Evolutionary conservation across 2,329 filamentous ascomycete genomes (phyloP).

Genomic region (Leptographium lundbergii): DNA sequence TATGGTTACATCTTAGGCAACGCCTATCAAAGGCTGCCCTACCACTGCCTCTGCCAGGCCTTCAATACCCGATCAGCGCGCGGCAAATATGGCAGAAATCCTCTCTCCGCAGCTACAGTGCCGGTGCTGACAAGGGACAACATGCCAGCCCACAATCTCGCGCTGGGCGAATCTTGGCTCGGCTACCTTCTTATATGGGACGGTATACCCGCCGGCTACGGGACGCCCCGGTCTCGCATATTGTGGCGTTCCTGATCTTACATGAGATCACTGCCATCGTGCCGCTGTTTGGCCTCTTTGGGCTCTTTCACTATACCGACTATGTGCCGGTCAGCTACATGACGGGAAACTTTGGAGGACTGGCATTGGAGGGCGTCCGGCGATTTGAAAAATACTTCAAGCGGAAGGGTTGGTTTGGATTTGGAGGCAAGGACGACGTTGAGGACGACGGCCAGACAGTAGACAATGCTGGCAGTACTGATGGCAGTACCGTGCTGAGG

Average conservation of each 20-base stretch:
- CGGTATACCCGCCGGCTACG: constrained; percentile 58
- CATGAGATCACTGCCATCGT: constrained; percentile 86
- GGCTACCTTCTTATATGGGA: constrained; percentile 54
- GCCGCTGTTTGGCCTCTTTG: constrained; percentile 63
- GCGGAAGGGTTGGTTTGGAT: constrained; percentile 70
- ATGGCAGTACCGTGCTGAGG: constrained; percentile 17
- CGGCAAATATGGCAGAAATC: not conserved
- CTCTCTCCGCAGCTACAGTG: not conserved
- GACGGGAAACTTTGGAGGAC: constrained; percentile 33
- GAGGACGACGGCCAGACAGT: constrained; percentile 16
- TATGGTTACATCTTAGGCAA: not conserved
- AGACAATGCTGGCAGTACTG: not conserved
- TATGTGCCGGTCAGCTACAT: constrained; percentile 53
- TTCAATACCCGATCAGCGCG: not conserved
- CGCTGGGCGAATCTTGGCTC: constrained; percentile 32
- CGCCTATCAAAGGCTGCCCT: not conserved
- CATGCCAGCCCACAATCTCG: constrained; percentile 15
- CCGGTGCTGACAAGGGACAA: not conserved
- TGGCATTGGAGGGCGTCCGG: constrained; percentile 50
- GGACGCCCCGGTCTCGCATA: constrained; percentile 66
- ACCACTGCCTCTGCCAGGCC: not conserved
- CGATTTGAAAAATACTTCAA: constrained; percentile 67
- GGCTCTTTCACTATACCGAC: constrained; percentile 65
- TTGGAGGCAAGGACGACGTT: constrained; percentile 26
- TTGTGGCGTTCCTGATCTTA: constrained; percentile 75